These are phyloP conservation scores for Colletotrichum gigasporum DNA, from an alignment of 2,329 filamentous ascomycete genomes.

Conservation along the genomic window DNA sequence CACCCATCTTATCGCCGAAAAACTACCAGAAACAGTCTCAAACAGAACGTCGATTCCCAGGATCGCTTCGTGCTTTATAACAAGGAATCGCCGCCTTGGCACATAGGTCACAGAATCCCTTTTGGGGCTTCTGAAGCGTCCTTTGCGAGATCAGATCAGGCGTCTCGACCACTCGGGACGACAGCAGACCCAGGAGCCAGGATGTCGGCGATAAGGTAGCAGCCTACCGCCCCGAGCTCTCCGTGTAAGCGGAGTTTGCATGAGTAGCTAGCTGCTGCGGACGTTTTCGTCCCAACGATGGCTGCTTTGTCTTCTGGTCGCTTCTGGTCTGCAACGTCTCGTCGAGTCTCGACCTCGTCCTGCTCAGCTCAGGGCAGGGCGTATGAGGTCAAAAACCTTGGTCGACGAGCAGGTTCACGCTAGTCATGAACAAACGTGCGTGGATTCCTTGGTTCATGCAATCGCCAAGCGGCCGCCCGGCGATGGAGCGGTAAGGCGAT, in stretches of 20 bases:
- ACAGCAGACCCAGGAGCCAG: not conserved
- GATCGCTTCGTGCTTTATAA: no score
- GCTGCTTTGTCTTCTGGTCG: not conserved
- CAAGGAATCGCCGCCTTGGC: not conserved
- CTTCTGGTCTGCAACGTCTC: not conserved
- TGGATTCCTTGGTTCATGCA: conserved; percentile 1
- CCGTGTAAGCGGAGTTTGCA: conserved; percentile 10
- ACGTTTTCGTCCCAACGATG: not conserved
- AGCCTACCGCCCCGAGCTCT: conserved; percentile 3
- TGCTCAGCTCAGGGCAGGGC: not conserved
- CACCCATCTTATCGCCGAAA: conserved; percentile 10
- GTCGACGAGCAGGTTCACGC: not conserved
- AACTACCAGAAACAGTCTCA: no score
- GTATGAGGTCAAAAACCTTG: conserved; percentile 1
- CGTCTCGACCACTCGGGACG: not conserved
- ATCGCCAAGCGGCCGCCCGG: no score
- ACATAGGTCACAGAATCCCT: not conserved
- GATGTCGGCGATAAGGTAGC: not conserved
- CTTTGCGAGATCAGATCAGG: not conserved
- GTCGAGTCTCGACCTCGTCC: not conserved
- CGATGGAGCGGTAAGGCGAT: no score
- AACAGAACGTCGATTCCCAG: no score
- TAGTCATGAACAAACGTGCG: conserved; percentile 13
- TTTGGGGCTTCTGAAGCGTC: not conserved
- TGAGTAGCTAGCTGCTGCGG: conserved; percentile 3